Evolutionary conservation across 805 yeast species (phyloP), one percentile per base, ranked within the genome.

Genomic region (Naumovozyma baii): DNA sequence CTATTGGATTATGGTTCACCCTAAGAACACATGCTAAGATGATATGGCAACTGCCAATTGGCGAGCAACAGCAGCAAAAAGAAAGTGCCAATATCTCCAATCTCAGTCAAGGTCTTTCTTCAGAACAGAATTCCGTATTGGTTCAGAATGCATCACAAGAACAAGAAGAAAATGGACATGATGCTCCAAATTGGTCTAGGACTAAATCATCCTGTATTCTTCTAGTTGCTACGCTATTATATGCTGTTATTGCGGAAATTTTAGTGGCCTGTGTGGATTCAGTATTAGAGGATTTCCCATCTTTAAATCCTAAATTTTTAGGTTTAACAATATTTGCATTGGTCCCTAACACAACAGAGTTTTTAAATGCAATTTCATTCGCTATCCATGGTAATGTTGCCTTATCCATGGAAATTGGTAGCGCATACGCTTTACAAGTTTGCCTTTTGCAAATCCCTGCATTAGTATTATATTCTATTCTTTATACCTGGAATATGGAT

Each of bases 311-410:
- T 15, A 90, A 92, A 55, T 79, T 92, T 55, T 68, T 92, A 32
- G 98, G 98, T 5, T 70, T 92, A 49, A 90, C 97, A 0, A 83
- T 92, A 2, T 92, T 92, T 66, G 97, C 98, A 0, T 67, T 92
- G 33, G 96, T 92, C 19, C 98, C 98, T 10, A 92, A 88, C 55
- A 86, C 97, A 5, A 92, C 98, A 0, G 98, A 92, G 63, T 92
- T 92, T 53, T 72, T 92, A 42, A 92, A 92, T 62, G 98, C 97
- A 52, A 88, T 92, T 41, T 87, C 96, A 18, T 92, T 92, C 67
- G 98, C 98, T 0, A 77, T 86, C 50, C 78, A 90, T 50, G 98
- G 98, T 1, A 92, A 92, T 50, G 95, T 92, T 39, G 95, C 98
- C 0, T 67, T 92, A 34, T 84, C 95, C 2, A 84, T 92, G 95